Conservation (phyloP, 2,329 filamentous ascomycete species). For the Exophiala spinifera region DNA sequence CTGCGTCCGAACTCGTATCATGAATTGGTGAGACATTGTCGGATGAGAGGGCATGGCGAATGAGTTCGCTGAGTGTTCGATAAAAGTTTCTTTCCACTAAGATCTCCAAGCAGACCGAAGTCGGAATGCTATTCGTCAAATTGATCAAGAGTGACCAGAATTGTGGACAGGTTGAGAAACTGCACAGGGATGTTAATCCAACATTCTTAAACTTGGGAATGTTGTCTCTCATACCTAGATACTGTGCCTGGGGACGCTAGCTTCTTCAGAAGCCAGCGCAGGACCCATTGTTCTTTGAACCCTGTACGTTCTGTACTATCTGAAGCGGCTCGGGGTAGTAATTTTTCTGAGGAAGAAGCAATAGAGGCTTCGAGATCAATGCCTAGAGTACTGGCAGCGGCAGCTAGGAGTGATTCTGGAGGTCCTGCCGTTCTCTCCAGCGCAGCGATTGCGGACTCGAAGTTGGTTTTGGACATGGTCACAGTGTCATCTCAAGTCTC, state of each 20-base stretch:
- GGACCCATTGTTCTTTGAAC: conserved; percentile 62
- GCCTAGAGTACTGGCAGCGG: conserved; percentile 44
- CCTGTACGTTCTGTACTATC: conserved; percentile 27
- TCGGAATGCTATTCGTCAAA: conserved; percentile 19
- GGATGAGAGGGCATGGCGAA: background rate
- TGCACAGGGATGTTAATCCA: background rate
- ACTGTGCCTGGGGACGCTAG: conserved; percentile 40
- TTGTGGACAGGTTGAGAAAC: conserved; percentile 10
- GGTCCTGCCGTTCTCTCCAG: conserved; percentile 44
- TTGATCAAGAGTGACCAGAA: conserved; percentile 26
- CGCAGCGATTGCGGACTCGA: conserved; percentile 29
- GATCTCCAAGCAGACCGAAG: conserved; percentile 19
- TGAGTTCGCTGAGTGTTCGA: conserved; percentile 4
- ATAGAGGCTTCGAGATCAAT: conserved; percentile 37
- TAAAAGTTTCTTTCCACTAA: conserved; percentile 26
- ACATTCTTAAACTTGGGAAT: conserved; percentile 13
- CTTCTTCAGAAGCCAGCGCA: conserved; percentile 65
- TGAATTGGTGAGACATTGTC: background rate
- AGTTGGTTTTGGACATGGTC: conserved; percentile 17
- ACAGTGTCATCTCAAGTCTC: background rate
- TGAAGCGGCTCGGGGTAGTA: background rate
- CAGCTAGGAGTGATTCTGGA: conserved; percentile 39
- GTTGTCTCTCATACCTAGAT: background rate
- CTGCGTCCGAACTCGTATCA: background rate
- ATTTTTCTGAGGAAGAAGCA: conserved; percentile 23